Evolutionary conservation across 371 early-diverging fungal genomes (phyloP), one percentile per base, ranked within the genome.

Genomic region (Mortierella sp.): DNA sequence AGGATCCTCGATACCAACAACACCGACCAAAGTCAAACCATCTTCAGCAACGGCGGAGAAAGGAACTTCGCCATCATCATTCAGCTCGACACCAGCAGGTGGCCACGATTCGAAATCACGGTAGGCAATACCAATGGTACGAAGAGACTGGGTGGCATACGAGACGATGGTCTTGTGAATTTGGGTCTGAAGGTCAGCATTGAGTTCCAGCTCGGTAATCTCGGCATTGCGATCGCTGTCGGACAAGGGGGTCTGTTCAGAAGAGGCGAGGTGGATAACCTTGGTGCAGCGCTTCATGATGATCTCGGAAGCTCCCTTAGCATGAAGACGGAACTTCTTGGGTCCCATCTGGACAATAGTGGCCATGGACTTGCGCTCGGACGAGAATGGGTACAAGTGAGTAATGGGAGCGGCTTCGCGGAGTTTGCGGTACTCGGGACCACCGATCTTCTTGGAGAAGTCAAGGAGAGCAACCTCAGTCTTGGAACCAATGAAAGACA

Each of bases 301-400:
- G 21, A 94, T 81, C 71, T 95, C 96, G 40, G 91, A 86, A 6
- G 95, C 96, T 19, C 95, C 96, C 79, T 96, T 96, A 55, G 90
- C 80, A 62, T 90, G 90, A 6, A 92, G 59, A 40, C 92, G 84
- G 70, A 86, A 92, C 63, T 67, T 53, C 50, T 54, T 54, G 61
- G 67, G 21, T 5, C 49, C 62, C 57, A 87, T 80, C 43, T 86
- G 80, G 37, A 93, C 78, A 16, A 94, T 80, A 10, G 92, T 91
- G n/a, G 91, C 82, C 96, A 96, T 96, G 46, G 91, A 83, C 81
- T 97, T 96, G 21, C 88, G 85, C 34, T 91, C 91, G 10, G 93
- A 92, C 29, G 88, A 88, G 80, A 96, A 96, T 2, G 94, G 94
- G 49, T 83, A 88, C 16, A 90, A 68, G 55, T 88, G 86, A 13